A percentile compares a stretch with the other conserved stretches of the same genome.
These are phyloP conservation scores for Debaryomyces psychrophilus DNA, from an alignment of 1,139 yeast species.

Conservation along the genomic window DNA sequence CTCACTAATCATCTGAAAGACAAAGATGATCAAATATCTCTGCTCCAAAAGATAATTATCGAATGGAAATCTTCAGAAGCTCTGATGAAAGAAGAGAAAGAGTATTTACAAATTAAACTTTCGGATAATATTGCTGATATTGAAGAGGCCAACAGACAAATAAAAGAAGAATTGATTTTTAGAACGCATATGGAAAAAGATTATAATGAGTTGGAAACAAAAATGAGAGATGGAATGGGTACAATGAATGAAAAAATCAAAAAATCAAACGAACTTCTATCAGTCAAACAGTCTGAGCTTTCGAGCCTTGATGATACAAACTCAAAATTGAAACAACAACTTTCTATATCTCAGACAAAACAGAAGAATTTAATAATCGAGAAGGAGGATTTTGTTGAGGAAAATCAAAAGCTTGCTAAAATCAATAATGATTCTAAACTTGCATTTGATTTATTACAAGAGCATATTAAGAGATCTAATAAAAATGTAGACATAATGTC, in stretches of 20 bases:
- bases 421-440: not conserved
- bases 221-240: not conserved
- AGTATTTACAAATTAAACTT: constrained; percentile 1
- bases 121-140: constrained; percentile 1
- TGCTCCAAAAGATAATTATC: too few species aligned
- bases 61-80: not conserved
- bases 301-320: not conserved
- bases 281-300: not conserved
- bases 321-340: not conserved
- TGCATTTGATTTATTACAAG: constrained; percentile 2
- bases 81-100: constrained; percentile 3
- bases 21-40: not conserved
- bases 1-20: not conserved
- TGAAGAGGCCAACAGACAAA: constrained; percentile 11
- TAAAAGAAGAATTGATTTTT: constrained; percentile 8
- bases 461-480: constrained; percentile 3
- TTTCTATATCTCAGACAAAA: not conserved
- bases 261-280: constrained; percentile 2
- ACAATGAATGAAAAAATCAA: not conserved
- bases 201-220: not conserved
- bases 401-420: constrained; percentile 3
- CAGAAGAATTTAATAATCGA: not conserved
- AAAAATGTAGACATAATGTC: constrained; percentile 1
- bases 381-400: not conserved
- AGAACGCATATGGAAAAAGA: constrained; percentile 5